Percentiles rank a stretch among this genome's conserved stretches.
Evolutionary conservation across 148 eudicot genomes (phyloP).

Genomic region (Vaccinium macrocarpon): DNA sequence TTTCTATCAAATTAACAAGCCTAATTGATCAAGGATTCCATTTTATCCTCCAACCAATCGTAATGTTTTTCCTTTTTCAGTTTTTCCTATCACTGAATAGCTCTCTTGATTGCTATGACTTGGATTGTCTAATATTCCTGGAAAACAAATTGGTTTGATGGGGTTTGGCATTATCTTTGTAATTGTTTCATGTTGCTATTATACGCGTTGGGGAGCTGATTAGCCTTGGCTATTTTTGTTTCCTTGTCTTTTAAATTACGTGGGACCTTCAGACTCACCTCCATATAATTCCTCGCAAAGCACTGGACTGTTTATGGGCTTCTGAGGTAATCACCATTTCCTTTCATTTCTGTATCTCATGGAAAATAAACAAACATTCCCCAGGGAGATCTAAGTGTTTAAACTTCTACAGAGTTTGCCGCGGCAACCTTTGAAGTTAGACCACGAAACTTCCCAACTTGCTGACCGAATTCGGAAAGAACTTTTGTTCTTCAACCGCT

Average conservation of each 20-base stretch:
- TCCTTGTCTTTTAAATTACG: background rate
- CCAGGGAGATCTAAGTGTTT: background rate
- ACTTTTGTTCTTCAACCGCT: constrained; percentile 26
- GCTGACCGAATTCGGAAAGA: constrained; percentile 62
- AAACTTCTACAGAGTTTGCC: constrained; percentile 55
- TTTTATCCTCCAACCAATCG: background rate
- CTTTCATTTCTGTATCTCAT: background rate
- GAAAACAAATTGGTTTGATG: background rate
- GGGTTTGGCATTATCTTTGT: background rate
- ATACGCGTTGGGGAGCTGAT: constrained; percentile 1
- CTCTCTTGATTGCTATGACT: background rate
- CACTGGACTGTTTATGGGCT: constrained; percentile 79
- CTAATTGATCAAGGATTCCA: background rate
- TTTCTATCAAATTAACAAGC: background rate
- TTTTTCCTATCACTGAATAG: background rate
- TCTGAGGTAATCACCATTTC: constrained; percentile 63
- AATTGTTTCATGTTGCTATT: background rate
- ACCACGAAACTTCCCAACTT: constrained; percentile 61
- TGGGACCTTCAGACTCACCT: constrained; percentile 65
- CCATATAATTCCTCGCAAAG: constrained; percentile 86
- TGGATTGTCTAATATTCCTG: background rate
- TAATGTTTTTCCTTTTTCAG: background rate
- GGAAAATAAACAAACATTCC: background rate
- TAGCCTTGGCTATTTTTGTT: constrained; percentile 4
- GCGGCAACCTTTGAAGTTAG: constrained; percentile 57